These are phyloP conservation scores for Erythrophleum fordii DNA, from an alignment of 306 rosid species.

Conservation along the genomic window DNA sequence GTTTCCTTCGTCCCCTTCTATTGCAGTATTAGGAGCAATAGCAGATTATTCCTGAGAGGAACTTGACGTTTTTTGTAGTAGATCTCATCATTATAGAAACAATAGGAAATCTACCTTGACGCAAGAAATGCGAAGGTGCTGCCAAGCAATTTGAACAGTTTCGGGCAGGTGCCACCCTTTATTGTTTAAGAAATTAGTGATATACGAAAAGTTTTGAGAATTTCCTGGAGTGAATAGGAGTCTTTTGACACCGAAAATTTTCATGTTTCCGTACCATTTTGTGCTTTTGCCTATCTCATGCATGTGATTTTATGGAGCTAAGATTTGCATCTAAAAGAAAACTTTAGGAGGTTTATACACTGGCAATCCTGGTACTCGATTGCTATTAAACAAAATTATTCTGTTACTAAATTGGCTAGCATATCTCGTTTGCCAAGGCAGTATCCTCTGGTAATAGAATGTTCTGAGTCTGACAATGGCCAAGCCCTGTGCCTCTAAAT, in stretches of 20 bases:
- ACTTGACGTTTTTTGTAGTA: not conserved
- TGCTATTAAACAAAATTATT: not conserved
- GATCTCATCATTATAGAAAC: no score
- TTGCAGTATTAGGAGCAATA: not conserved
- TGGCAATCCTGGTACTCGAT: not conserved
- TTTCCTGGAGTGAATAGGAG: no score
- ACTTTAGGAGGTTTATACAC: not conserved
- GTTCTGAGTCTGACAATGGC: constrained; percentile 2
- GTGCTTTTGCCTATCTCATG: no score
- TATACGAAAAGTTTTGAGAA: no score
- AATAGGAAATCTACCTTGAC: no score
- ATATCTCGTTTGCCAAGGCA: not conserved
- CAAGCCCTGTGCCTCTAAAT: not conserved
- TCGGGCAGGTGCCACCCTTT: no score
- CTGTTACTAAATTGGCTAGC: not conserved
- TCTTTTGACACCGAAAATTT: no score
- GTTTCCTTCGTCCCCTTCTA: not conserved
- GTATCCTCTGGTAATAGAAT: constrained; percentile 8
- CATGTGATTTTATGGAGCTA: no score
- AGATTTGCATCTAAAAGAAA: not conserved
- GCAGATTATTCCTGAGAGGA: not conserved
- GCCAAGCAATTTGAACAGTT: no score
- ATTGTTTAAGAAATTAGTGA: no score
- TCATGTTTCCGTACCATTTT: not conserved
- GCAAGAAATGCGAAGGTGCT: no score